Conservation (phyloP, 1,139 yeast species). For the Geotrichum aggregatum region DNA sequence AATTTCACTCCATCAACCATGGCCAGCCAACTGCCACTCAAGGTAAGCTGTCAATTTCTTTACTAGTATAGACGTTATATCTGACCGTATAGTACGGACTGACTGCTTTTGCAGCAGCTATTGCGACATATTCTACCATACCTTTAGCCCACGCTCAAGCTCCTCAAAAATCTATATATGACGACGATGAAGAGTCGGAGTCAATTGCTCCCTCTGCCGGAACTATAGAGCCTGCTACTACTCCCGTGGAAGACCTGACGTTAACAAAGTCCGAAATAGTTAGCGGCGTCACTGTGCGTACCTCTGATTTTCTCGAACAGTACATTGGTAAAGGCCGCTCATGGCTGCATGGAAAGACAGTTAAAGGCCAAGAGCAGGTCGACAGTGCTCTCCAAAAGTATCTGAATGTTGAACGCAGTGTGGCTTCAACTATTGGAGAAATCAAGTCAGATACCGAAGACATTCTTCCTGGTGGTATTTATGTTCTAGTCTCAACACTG, state of each 20-base stretch:
- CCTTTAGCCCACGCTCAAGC: constrained; percentile 29
- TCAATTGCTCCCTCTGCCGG: constrained; percentile 49
- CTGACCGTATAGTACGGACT: constrained; percentile 1
- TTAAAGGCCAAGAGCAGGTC: constrained; percentile 39
- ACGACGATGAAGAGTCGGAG: constrained; percentile 42
- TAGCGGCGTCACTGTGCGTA: constrained; percentile 56
- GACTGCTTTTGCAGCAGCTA: constrained; percentile 18
- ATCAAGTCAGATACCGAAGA: constrained; percentile 71
- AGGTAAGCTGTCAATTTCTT: constrained; percentile 10
- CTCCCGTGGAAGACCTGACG: constrained; percentile 43
- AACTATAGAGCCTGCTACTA: constrained; percentile 52
- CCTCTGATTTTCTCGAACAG: constrained; percentile 49
- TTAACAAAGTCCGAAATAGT: constrained; percentile 41
- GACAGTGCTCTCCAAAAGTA: constrained; percentile 47
- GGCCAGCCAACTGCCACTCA: constrained; percentile 18
- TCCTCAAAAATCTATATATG: constrained; percentile 52
- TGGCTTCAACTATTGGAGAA: constrained; percentile 63
- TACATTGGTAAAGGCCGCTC: constrained; percentile 49
- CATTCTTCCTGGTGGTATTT: constrained; percentile 69
- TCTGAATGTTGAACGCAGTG: constrained; percentile 58
- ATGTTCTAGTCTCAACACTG: constrained; percentile 67
- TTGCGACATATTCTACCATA: constrained; percentile 21
- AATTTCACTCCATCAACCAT: constrained; percentile 7
- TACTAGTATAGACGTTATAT: not conserved
- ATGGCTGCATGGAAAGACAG: constrained; percentile 34